Evolutionary conservation across 192 early-diverging fungal species (phyloP), one percentile per base, ranked within the genome.

Genomic region (Chytriomyces sp.): DNA sequence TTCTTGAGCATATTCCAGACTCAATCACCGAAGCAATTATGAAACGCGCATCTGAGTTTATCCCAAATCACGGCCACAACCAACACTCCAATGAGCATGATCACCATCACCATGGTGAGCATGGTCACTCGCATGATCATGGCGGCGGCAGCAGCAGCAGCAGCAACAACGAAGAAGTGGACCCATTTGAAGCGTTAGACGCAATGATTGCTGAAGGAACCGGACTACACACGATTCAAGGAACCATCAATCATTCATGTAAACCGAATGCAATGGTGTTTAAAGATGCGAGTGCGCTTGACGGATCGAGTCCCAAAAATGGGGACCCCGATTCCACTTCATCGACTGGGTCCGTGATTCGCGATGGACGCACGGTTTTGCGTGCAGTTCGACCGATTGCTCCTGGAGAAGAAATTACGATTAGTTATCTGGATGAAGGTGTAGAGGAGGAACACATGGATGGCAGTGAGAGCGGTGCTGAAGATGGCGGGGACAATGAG

Each of bases 201-300:
- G 67, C 46, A 26, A 23, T 81, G 1, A 71, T 78, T 35, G 69
- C 71, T 45, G 71, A 72, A 35, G 71, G 66, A 72, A 67, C 69
- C 5, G 66, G 67, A 0, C 61, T 81, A 20, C 69, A 74, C 65
- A 72, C 72, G 5, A 45, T 81, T 43, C 77, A 82, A 10, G 48
- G 62, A 6, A 79, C 77, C 8, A 69, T 82, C 48, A 82, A 82
- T 50, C 81, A 82, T 50, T 76, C 72, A 10, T 82, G 81, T 67
- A 66, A 28, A 11, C 81, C 81, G 1, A 82, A 79, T 68, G 77
- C 77, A 2, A 76, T 69, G 24, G 62, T 82, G 16, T 78, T 60
- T 48, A 78, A 79, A 50, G 70, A 66, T 35, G 46, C 50, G 47
- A n/a, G 46, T 20, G 28, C 28, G 2, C 24, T 67, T 6, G 67